Evolutionary conservation across 148 eudicot genomes (phyloP), one percentile per base, ranked within the genome.

Genomic region (Gaultheria prostrata): DNA sequence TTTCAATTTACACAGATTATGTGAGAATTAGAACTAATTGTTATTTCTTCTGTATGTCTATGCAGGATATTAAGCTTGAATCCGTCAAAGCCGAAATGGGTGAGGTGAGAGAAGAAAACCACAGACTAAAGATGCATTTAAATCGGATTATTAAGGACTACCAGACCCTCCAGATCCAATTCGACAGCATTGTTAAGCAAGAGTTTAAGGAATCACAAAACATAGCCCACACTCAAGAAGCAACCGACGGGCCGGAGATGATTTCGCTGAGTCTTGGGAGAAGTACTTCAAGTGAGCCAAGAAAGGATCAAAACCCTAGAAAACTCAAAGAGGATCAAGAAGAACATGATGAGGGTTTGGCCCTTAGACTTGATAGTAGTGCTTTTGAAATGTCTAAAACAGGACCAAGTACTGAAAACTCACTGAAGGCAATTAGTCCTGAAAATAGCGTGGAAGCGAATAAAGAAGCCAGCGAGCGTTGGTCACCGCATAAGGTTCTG

Each of bases 201-300:
- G 86, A 92, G 80, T 17, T 84, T 17, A 75, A 61, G 45, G 84
- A 77, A 65, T 28, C 79, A 46, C 39, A 48, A 70, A 85, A 77
- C 46, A 74, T 51, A 4, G 43, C 73, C 11, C 78, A 18, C 63
- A 57, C 79, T 35, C 82, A 53, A 17, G 79, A 51, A 51, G 82
- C 82, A 21, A 72, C 82, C 9, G 91, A 86, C 1, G 85, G 88
- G 43, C 85, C 83, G 0, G 86, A 90, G 21, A 87, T 91, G 35
- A 91, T 94, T n/a, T 87, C 90, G 53, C 98, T 95, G 26, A 95
- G 92, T 80, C 91, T 95, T 17, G 98, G 98, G 71, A 88, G 93
- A 85, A 82, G 90, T 59, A 59, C 28, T 35, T 86, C 92, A 43
- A 85, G 81, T 18, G 91, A 89, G 57, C 33, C 70, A 0, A 84